A percentile compares a stretch with the other conserved stretches of the same genome.
These are phyloP conservation scores for Phoma sp. DNA, from an alignment of 2,329 filamentous ascomycete genomes.

Conservation along the genomic window DNA sequence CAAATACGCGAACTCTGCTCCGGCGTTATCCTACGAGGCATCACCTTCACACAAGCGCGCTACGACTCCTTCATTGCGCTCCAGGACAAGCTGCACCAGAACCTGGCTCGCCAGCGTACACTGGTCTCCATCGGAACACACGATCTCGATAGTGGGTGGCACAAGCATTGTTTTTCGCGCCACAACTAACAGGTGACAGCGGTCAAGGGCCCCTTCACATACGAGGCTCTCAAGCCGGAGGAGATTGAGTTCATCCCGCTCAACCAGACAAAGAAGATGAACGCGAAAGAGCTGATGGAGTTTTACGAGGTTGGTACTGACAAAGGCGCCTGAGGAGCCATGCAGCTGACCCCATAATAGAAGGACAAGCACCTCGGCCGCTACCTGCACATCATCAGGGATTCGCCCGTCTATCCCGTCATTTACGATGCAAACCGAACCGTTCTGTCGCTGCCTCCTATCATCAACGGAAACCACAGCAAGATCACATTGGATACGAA, in stretches of 20 bases:
- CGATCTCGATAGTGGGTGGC: conserved; percentile 74
- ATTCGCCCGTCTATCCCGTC: conserved; percentile 92
- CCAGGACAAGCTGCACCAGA: conserved; percentile 98
- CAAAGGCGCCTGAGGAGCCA: no score
- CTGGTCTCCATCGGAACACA: conserved; percentile 98
- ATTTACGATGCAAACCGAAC: conserved; percentile 88
- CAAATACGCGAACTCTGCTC: conserved; percentile 87
- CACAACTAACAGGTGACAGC: conserved; percentile 47
- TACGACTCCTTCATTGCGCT: conserved; percentile 98
- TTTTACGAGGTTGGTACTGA: conserved; percentile 73
- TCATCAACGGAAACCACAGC: conserved; percentile 96
- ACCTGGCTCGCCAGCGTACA: conserved; percentile 89
- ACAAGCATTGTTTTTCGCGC: not conserved
- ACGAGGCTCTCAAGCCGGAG: conserved; percentile 89
- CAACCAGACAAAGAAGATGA: conserved; percentile 90
- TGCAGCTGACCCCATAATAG: conserved; percentile 49
- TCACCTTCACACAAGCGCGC: conserved; percentile 87
- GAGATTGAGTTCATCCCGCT: conserved; percentile 89
- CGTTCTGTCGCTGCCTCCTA: conserved; percentile 93
- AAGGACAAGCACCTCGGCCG: conserved; percentile 89
- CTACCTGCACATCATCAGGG: conserved; percentile 92
- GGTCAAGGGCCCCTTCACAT: conserved; percentile 92
- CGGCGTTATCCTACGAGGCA: conserved; percentile 84
- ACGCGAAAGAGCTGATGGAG: conserved; percentile 84
- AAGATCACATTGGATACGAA: conserved; percentile 92